Base-by-base conservation (phyloP, 2,329 filamentous ascomycete species). In the Ophiosphaerella korrae region DNA sequence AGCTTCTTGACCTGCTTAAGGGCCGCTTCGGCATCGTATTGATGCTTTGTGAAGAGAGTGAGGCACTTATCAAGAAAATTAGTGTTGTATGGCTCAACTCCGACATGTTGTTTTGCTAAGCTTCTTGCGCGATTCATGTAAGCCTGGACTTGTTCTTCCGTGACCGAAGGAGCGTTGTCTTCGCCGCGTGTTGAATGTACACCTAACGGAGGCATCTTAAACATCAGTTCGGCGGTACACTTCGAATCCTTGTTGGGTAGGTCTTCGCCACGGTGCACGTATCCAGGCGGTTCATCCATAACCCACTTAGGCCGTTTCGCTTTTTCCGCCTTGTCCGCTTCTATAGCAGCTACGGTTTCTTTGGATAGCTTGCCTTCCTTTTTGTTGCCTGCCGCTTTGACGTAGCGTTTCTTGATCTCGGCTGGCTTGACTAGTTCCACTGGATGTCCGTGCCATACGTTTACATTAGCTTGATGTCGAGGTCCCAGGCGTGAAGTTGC, bases 401-500 rank as follows among this genome's bases (percentile, higher is more conserved):
- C 73, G 62, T 84, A 86, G 56, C 86, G 87, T 75, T 87, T 95
- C 76, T 93, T 97, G 62, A 88, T 85, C 67, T 97, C 92, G 0
- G 87, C 80, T 4, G 92, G 86, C 71, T 96, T 97, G 55, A 96
- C 90, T 50, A 96, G 89, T 72, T 96, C 82, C n/a, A 97, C 87
- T 0, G 92, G 87, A 46, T 85, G 86, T 5, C 93, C 94, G 48
- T 88, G 88, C 94, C 94, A 99, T 5, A 89, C 82, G 42, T 84
- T 80, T 31, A 96, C 89, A 61, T 86, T 88, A 3, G 94, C 93
- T 77, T 99, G 94, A 73, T 97, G 92, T 48, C 92, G 86, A 8
- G 92, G 90, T 7, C 94, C 94, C 33, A 97, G 80, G 33, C 94
- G 88, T 48, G 94, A 97, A 70, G 92, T 95, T 13, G 94, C 93